Base-by-base conservation (phyloP, 139 green algal genomes). In the Chlamydomonas asymmetrica region DNA sequence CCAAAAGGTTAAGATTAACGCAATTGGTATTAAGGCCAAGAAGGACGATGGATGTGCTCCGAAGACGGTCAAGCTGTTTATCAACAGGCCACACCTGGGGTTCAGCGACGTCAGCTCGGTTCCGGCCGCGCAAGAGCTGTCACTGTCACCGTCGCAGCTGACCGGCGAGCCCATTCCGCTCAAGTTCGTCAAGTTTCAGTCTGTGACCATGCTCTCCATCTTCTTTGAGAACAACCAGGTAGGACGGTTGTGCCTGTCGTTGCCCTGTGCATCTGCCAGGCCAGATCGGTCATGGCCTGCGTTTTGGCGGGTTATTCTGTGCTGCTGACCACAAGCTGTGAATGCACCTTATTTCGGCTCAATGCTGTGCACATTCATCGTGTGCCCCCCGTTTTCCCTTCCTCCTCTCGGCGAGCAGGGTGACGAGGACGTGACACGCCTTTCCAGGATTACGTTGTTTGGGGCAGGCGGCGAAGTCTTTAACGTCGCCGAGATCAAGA, bases 131-230 rank as follows among this genome's bases (percentile, higher is more conserved):
- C 86, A 95, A 59, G 87, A 92, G 65, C 78, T 96, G 75, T 84
- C 88, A 16, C 82, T 96, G 6, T 81, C 72, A 0, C 48, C 85
- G 20, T 82, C 83, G 41, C 69, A 94, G 10, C 41, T 92, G 10
- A 41, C 54, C 29, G 86, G 84, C 25, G 72, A 91, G 63, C 61
- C 81, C 16, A 64, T 95, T 29, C 66, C 72, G 38, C 81, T 96
- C 31, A 93, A 91, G 84, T 80, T 87, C 31, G 93, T 96, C 6
- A 96, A 96, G 76, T 96, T 96, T 66, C 79, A 85, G 40, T 84
- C 76, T 54, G 89, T 95, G 29, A 87, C 83, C 27, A 75, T 71
- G 18, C 38, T 77, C 2, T 72, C 27, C 39, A 80, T 95, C 43
- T 92, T 96, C 66, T 75, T 94, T 6, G 87, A 89, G 37, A 75